Evolutionary conservation across 495 filamentous ascomycete species (phyloP), one percentile per base, ranked within the genome.

Genomic region (Cetradonia linearis): DNA sequence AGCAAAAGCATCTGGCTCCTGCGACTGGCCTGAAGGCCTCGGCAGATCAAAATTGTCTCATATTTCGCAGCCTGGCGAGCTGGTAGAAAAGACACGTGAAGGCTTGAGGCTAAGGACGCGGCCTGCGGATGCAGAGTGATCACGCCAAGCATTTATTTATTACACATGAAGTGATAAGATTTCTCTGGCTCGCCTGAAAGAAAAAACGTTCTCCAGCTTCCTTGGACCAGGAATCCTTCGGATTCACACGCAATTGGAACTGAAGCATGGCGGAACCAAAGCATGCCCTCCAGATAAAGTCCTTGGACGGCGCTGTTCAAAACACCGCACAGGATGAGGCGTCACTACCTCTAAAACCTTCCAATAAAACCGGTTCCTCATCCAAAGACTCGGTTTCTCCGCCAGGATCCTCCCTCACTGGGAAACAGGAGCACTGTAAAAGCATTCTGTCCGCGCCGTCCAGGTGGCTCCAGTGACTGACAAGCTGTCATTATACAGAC

Each of bases 351-450:
- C 23, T 40, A 9, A 54, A 55, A 48, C 61, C 58, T 20, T 61
- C 52, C 18, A 58, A 56, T 44, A 49, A 55, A n/a, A 55, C n/a
- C 9, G 54, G 33, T 40, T 20, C 36, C 11, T 53, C 46, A 13
- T 58, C 61, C 0, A 62, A 62, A 36, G 38, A 58, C 25, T 62
- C 66, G 9, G 59, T 69, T 11, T 70, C 75, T 54, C 74, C 77
- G 27, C 74, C 76, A 9, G 72, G 76, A 25, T 77, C 82, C 25
- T 76, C 86, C 61, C 73, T 98, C 63, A 95, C 91, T 2, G 93
- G 93, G 59, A 97, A 95, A 73, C 94, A 98, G 80, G 93, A 98
- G 72, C 94, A 98, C 70, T 98, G 91, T 96, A 72, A 60, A 84
- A 72, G 31, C 18, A 55, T 11, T 25, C 31, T 52, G 37, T 48